Evolutionary conservation across 1,139 yeast genomes (phyloP).

Genomic region (Yamadazyma sp.): DNA sequence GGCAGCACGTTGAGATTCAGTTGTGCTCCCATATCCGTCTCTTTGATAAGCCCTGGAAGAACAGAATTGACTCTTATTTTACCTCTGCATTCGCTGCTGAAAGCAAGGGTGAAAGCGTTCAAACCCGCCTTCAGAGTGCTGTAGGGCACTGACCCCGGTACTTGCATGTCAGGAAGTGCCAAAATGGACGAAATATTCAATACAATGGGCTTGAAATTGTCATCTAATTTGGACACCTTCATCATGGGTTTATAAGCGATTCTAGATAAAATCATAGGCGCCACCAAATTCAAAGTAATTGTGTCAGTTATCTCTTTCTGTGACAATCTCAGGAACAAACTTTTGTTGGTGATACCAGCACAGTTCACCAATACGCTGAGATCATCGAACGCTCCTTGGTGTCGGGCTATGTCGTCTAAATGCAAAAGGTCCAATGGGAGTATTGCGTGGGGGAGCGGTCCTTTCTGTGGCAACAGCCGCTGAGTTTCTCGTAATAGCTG

Average conservation of each 20-base stretch:
- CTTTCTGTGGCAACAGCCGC: conserved; percentile 37
- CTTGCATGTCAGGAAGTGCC: conserved; percentile 41
- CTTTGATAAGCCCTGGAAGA: conserved; percentile 69
- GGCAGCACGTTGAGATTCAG: conserved; percentile 25
- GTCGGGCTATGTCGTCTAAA: conserved; percentile 4
- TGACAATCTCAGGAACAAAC: conserved; percentile 50
- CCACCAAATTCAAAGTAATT: conserved; percentile 60
- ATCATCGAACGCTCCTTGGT: conserved; percentile 15
- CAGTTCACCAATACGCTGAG: conserved; percentile 61
- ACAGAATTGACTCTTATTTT: conserved; percentile 60
- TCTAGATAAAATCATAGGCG: conserved; percentile 62
- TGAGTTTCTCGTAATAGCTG: conserved; percentile 34
- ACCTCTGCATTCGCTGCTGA: conserved; percentile 63
- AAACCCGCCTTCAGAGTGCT: conserved; percentile 82
- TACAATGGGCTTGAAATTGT: conserved; percentile 26
- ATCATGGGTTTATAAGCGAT: conserved; percentile 50
- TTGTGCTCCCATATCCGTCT: conserved; percentile 67
- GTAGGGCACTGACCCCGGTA: conserved; percentile 71
- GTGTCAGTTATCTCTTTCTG: conserved; percentile 45
- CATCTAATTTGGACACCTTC: conserved; percentile 15
- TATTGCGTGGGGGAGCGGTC: conserved; percentile 39
- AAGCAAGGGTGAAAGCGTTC: conserved; percentile 60
- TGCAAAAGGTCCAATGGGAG: conserved; percentile 50
- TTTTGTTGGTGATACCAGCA: conserved; percentile 76
- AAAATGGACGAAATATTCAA: conserved; percentile 77